These are phyloP conservation scores for Chloroidium sp. DNA, from an alignment of 163 green algal species.

Conservation along the genomic window DNA sequence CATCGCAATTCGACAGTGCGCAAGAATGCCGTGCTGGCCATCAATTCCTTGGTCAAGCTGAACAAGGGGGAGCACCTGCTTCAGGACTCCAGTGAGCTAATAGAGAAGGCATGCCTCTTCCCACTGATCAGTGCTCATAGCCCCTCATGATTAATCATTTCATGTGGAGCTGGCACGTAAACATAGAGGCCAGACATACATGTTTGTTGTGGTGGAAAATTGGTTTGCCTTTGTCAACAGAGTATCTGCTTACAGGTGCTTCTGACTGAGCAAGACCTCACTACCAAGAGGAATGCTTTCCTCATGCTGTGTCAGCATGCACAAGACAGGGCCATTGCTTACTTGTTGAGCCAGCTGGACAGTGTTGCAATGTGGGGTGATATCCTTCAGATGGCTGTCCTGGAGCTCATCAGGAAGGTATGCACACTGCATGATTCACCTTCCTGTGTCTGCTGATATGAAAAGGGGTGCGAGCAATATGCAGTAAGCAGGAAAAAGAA, in stretches of 20 bases:
- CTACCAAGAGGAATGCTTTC: constrained; percentile 91
- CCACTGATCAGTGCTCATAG: background rate
- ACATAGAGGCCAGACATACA: background rate
- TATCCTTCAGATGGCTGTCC: constrained; percentile 91
- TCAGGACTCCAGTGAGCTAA: constrained; percentile 81
- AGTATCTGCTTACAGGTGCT: constrained; percentile 7
- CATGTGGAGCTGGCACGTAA: background rate
- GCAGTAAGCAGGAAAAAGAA: too few species aligned
- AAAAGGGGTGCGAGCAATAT: background rate
- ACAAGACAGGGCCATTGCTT: constrained; percentile 75
- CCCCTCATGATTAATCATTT: background rate
- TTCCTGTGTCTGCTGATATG: background rate
- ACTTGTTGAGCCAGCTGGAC: constrained; percentile 82
- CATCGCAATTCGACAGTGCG: constrained; percentile 89
- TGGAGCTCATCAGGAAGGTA: constrained; percentile 93
- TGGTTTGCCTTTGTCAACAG: too few species aligned
- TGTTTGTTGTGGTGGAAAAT: background rate
- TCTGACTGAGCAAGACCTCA: constrained; percentile 71
- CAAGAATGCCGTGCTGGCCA: constrained; percentile 89
- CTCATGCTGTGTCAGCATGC: constrained; percentile 81
- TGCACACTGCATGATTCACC: background rate
- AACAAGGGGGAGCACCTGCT: constrained; percentile 93
- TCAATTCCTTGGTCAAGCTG: constrained; percentile 90
- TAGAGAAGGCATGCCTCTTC: constrained; percentile 72
- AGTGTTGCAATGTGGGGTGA: constrained; percentile 84